phyloP scores from a whole-genome alignment of 768 basidiomycete genomes.

The Tylopilus sp. region DNA sequence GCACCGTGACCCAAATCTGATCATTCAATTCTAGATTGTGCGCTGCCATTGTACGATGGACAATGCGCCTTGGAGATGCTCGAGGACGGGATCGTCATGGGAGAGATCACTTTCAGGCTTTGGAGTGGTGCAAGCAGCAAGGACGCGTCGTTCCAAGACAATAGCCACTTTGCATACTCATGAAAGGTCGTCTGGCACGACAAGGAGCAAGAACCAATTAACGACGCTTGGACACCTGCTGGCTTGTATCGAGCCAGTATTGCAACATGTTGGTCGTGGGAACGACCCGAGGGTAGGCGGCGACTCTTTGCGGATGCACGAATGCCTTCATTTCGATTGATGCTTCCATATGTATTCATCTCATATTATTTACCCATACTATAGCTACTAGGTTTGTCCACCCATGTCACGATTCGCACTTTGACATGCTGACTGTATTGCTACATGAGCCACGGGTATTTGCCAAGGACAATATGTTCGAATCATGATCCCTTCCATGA shows the following conservation, averaged over 20 bases:
- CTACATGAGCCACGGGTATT: neutral
- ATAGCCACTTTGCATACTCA: neutral
- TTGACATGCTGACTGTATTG: conserved; percentile 1
- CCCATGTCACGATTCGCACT: neutral
- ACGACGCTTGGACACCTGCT: neutral
- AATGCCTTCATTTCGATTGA: neutral
- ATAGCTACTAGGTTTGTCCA: conserved; percentile 1
- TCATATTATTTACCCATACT: neutral
- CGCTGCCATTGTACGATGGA: conserved; percentile 20
- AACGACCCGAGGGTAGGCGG: neutral
- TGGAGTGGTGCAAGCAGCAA: neutral
- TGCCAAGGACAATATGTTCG: neutral
- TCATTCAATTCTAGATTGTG: conserved; percentile 13
- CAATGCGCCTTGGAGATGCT: conserved; percentile 4
- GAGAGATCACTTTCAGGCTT: conserved; percentile 22
- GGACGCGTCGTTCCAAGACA: neutral
- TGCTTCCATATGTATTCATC: neutral
- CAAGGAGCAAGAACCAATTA: neutral
- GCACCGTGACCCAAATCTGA: neutral
- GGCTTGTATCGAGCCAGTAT: no score
- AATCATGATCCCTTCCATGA: neutral
- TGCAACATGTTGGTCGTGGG: neutral
- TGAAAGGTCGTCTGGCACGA: neutral
- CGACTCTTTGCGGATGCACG: neutral
- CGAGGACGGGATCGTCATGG: conserved; percentile 19